phyloP scores from a whole-genome alignment of 306 rosid genomes.

The Rosa rugosa region DNA sequence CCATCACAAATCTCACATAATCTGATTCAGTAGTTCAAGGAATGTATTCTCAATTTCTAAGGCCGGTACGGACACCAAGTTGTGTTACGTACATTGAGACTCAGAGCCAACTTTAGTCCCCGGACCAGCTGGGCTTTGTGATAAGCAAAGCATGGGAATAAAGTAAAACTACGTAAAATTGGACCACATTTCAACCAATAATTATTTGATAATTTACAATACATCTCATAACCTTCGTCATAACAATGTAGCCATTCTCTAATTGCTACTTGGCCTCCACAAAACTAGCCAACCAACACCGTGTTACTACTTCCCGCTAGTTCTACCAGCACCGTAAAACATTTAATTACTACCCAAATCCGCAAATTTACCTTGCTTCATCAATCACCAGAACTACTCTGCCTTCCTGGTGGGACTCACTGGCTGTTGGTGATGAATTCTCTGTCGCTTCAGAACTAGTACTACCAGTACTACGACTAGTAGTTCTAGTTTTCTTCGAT shows the following conservation, averaged over 20 bases:
- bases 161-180: background rate
- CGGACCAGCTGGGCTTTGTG: background rate
- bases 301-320: background rate
- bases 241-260: background rate
- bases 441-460: background rate
- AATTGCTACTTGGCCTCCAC: background rate
- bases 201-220: slow-evolving; percentile 5
- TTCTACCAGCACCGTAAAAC: background rate
- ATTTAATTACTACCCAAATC: background rate
- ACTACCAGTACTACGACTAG: background rate
- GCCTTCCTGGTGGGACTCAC: slow-evolving; percentile 23
- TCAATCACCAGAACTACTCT: slow-evolving; percentile 30
- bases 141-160: slow-evolving; percentile 5
- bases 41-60: background rate
- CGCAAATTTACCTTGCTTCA: slow-evolving; percentile 27
- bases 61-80: background rate
- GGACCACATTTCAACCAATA: slow-evolving; percentile 4
- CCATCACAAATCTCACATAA: background rate
- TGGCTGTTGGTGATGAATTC: slow-evolving; percentile 8
- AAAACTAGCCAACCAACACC: background rate
- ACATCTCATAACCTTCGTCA: background rate
- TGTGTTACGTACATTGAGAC: background rate
- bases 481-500: background rate
- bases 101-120: background rate
- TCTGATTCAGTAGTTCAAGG: background rate